Conservation (phyloP, 768 basidiomycete genomes). For the Lactifluus piperatus region DNA sequence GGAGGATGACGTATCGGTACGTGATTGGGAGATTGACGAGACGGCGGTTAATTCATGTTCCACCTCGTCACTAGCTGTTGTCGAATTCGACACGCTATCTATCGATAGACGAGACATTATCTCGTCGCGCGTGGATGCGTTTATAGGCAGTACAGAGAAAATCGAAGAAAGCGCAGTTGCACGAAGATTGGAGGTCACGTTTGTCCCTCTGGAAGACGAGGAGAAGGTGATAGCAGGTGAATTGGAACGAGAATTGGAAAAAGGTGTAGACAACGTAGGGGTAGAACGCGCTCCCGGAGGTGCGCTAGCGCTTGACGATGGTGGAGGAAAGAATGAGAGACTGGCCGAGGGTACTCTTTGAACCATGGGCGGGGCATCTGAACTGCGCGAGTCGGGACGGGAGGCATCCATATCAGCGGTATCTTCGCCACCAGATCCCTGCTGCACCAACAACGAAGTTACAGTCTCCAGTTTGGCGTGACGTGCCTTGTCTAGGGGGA, state of each 20-base stretch:
- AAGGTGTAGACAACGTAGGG: background rate
- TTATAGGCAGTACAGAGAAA: conserved; percentile 17
- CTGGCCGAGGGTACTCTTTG: conserved; percentile 27
- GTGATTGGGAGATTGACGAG: conserved; percentile 7
- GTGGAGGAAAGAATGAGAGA: conserved; percentile 28
- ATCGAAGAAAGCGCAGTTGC: conserved; percentile 14
- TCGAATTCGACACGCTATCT: conserved; percentile 17
- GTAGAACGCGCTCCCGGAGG: background rate
- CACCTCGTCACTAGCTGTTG: conserved; percentile 14
- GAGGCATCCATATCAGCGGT: background rate
- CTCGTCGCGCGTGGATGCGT: conserved; percentile 18
- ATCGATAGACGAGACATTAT: conserved; percentile 20
- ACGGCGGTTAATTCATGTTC: conserved; percentile 18
- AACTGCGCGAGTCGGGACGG: background rate
- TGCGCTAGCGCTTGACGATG: conserved; percentile 5
- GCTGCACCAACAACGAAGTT: conserved; percentile 18
- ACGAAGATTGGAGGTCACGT: background rate
- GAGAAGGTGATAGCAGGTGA: background rate
- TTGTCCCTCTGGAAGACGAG: background rate
- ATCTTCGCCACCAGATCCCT: background rate
- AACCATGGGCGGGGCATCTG: conserved; percentile 19
- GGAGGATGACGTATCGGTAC: background rate
- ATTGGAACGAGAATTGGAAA: background rate
- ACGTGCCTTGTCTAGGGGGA: conserved; percentile 58
- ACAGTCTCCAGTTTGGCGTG: conserved; percentile 32